These are phyloP conservation scores for Monilinia fructigena DNA, from an alignment of 2,329 filamentous ascomycete species.

Conservation along the genomic window DNA sequence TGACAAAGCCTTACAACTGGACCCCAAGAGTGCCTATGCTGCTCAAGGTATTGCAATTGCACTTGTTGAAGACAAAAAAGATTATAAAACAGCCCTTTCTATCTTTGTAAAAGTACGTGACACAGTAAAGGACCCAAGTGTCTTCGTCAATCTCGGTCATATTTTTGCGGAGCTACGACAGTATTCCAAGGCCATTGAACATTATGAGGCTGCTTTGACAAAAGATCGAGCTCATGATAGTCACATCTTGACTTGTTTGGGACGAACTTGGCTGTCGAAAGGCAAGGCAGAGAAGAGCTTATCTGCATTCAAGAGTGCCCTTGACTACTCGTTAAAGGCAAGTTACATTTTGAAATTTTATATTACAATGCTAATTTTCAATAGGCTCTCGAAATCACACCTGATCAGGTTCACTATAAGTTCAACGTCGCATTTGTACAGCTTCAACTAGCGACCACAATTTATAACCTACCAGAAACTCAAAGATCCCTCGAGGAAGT, in stretches of 20 bases:
- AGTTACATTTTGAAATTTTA: constrained; percentile 27
- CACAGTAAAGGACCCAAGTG: constrained; percentile 81
- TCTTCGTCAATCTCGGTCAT: constrained; percentile 92
- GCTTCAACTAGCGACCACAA: constrained; percentile 82
- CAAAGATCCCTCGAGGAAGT: constrained; percentile 79
- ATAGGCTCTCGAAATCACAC: constrained; percentile 73
- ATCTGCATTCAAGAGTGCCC: constrained; percentile 59
- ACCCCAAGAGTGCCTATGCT: constrained; percentile 92
- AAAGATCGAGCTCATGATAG: constrained; percentile 63
- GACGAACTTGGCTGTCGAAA: constrained; percentile 66
- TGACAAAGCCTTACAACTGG: constrained; percentile 93
- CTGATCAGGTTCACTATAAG: constrained; percentile 85
- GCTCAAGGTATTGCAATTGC: constrained; percentile 95
- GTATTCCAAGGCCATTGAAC: constrained; percentile 87
- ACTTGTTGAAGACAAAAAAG: constrained; percentile 90
- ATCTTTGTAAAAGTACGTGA: constrained; percentile 91
- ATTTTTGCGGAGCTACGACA: constrained; percentile 89
- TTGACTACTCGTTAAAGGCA: constrained; percentile 65
- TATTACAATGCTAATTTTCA: constrained; percentile 33
- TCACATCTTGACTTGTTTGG: constrained; percentile 68
- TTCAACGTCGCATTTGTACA: constrained; percentile 99
- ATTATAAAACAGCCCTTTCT: constrained; percentile 75
- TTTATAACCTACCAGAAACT: constrained; percentile 71
- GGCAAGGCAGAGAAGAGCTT: constrained; percentile 64
- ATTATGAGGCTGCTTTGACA: constrained; percentile 75